Percentiles rank a stretch among this genome's conserved stretches.
phyloP scores from a whole-genome alignment of 352 stramenopile genomes.

The Peronospora farinosa region DNA sequence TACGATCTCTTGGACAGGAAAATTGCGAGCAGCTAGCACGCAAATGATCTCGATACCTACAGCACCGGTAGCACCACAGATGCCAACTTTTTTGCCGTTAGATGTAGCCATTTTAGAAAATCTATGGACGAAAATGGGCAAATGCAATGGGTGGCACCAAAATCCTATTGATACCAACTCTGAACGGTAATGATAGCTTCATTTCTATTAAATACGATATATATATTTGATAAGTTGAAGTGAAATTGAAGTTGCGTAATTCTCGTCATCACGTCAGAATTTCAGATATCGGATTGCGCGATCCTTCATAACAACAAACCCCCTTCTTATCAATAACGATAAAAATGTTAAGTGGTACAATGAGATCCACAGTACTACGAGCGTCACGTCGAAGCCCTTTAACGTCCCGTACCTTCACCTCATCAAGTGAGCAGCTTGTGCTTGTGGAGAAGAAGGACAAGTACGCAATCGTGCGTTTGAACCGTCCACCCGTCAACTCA shows the following conservation, averaged over 20 bases:
- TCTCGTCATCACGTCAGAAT: conserved; percentile 34
- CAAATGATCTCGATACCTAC: conserved; percentile 96
- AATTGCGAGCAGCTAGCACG: conserved; percentile 79
- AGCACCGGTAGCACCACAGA: conserved; percentile 87
- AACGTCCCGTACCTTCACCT: conserved; percentile 25
- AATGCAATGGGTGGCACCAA: too few species aligned
- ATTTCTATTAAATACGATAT: not conserved
- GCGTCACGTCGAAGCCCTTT: conserved; percentile 4
- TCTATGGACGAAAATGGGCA: not conserved
- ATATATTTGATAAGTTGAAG: not conserved
- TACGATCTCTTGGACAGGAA: conserved; percentile 89
- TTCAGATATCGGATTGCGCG: conserved; percentile 1
- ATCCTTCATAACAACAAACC: too few species aligned
- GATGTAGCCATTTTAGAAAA: conserved; percentile 40
- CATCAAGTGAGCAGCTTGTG: conserved; percentile 42
- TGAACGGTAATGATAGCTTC: not conserved
- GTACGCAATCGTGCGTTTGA: conserved; percentile 76
- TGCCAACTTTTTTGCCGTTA: conserved; percentile 64
- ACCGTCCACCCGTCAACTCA: conserved; percentile 75
- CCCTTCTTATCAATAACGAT: not conserved
- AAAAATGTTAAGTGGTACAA: conserved; percentile 16
- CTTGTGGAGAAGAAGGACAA: conserved; percentile 67
- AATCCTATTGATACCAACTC: not conserved
- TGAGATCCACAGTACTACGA: conserved; percentile 9
- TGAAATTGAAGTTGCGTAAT: not conserved